Base-by-base conservation (phyloP, 805 yeast species). In the Ogataea trehalophila region DNA sequence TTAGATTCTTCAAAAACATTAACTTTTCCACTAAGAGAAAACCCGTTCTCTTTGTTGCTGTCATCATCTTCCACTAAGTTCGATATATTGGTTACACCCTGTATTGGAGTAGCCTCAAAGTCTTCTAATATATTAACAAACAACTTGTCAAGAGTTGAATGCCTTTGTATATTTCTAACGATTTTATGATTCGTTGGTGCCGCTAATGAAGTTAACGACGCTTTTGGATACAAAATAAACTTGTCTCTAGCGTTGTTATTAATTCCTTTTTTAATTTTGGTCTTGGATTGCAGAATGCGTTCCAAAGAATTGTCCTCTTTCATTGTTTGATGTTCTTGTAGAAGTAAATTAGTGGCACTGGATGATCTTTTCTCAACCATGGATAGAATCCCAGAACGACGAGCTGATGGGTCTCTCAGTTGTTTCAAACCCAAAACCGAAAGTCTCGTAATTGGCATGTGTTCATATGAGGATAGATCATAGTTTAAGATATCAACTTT, bases 1-100 rank as follows among this genome's bases (percentile, higher is more conserved):
- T 71, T 56, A 59, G 81, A 59, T 51, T 75, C 60, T 48, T 63
- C 36, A 81, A 87, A 60, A 53, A 83, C 57, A 64, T 70, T 72
- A 41, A 79, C 61, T 43, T 69, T 65, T 16, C 83, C 83, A 53
- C 70, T 76, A 18, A 75, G 68, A 3, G 76, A 65, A 56, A 78
- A 78, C 1, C 82, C 83, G 41, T 54, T 55, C 20, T 59, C 58
- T 22, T 54, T 55, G 40, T 56, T 44, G 31, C 31, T 26, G 31
- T 6, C 9, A 8, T 52, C 55, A 17, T 50, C 54, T 9, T 33
- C 51, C 6, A 45, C 52, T 17, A 45, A 42, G 8, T 48, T 49
- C 34, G 56, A 51, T n/a, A 53, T 41, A 33, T 58, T 46, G 41
- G 61, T 58, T 14, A 67, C 67, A 1, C 71, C 72, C 23, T 58